Evolutionary conservation across 257 asterid genomes (phyloP).

Genomic region (Jacaranda copaia): DNA sequence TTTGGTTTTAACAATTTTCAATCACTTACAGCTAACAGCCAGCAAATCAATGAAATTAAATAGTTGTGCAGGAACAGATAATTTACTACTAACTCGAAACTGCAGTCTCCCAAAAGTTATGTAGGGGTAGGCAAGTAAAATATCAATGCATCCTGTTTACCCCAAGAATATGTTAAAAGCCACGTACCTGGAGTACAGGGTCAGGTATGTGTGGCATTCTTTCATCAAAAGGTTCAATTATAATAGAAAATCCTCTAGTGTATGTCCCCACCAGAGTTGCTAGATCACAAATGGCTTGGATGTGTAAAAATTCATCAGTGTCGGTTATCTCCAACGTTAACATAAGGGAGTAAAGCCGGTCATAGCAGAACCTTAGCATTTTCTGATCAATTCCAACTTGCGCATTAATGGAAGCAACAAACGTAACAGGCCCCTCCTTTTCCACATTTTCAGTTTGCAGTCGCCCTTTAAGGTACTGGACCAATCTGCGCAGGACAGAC

Average conservation of each 20-base stretch:
- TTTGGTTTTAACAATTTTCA: neutral
- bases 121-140: neutral
- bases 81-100: neutral
- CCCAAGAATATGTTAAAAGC: neutral
- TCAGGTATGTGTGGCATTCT: conserved; percentile 99
- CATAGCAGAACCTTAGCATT: conserved; percentile 89
- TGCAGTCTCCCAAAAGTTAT: conserved; percentile 2
- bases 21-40: conserved; percentile 14
- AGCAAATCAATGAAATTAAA: neutral
- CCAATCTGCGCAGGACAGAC: conserved; percentile 87
- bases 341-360: conserved; percentile 93
- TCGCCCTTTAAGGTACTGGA: conserved; percentile 82
- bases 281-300: conserved; percentile 93
- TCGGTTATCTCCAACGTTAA: conserved; percentile 95
- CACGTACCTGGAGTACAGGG: conserved; percentile 91
- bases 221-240: conserved; percentile 93
- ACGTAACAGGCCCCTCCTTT: conserved; percentile 95
- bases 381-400: conserved; percentile 97
- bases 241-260: conserved; percentile 90
- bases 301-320: conserved; percentile 90
- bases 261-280: conserved; percentile 97
- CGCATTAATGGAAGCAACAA: conserved; percentile 86
- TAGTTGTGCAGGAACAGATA: neutral
- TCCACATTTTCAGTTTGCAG: conserved; percentile 87
- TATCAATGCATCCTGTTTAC: conserved; percentile 1